A percentile compares a stretch with the other conserved stretches of the same genome.
Conservation (phyloP, 352 stramenopile genomes). For the Phytophthora litchii region DNA sequence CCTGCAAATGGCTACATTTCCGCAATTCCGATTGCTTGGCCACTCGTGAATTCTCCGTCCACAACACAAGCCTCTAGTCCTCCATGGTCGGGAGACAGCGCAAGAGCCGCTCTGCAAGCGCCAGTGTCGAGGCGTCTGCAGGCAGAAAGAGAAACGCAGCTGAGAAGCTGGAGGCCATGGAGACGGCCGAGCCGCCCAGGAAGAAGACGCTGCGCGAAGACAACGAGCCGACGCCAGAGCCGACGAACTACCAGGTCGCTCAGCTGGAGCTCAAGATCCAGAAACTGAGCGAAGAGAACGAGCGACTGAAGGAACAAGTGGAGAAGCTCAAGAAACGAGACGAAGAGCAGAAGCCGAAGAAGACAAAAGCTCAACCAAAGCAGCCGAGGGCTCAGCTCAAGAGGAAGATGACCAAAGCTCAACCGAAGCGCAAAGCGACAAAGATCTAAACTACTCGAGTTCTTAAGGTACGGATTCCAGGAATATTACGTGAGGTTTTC, state of each 20-base stretch:
- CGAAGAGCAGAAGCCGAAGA: background rate
- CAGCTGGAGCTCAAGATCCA: conserved; percentile 18
- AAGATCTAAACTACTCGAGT: conserved; percentile 1
- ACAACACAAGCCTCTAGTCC: conserved; percentile 5
- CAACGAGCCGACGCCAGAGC: conserved; percentile 14
- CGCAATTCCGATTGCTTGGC: background rate
- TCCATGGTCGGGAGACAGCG: conserved; percentile 14
- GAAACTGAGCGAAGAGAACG: conserved; percentile 14
- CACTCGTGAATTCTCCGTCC: conserved; percentile 11
- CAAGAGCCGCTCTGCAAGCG: conserved; percentile 7
- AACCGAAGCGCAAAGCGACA: background rate
- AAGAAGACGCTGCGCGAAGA: conserved; percentile 17
- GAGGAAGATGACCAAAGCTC: conserved; percentile 1
- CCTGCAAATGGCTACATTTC: conserved; percentile 23
- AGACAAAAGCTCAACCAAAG: background rate
- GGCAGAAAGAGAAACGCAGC: conserved; percentile 4
- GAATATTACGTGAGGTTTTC: conserved; percentile 1
- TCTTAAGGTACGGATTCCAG: background rate
- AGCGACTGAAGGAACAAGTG: conserved; percentile 24
- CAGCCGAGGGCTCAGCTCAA: conserved; percentile 2
- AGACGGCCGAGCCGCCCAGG: conserved; percentile 1
- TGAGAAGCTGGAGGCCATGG: conserved; percentile 1
- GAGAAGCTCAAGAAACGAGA: background rate
- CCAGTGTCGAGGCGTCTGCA: conserved; percentile 3
- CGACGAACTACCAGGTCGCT: conserved; percentile 12